phyloP scores from a whole-genome alignment of 2,329 filamentous ascomycete species.

The Colletotrichum cordylinicola region DNA sequence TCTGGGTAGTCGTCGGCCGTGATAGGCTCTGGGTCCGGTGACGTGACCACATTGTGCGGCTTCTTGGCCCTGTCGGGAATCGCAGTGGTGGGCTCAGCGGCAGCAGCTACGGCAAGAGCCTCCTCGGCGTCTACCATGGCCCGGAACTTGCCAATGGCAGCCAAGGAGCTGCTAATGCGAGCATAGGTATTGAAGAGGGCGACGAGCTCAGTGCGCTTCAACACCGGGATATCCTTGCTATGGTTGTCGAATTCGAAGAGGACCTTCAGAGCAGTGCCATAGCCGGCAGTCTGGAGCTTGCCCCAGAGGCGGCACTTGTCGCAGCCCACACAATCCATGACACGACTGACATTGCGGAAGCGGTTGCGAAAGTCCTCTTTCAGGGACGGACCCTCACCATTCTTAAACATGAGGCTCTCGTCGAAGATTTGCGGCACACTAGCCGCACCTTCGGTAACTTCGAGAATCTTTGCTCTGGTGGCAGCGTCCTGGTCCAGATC shows the following conservation, averaged over 20 bases:
- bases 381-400: slow-evolving; percentile 74
- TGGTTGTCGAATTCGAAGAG: slow-evolving; percentile 88
- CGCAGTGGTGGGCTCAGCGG: slow-evolving; percentile 26
- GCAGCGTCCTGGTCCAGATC: slow-evolving; percentile 78
- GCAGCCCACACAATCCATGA: slow-evolving; percentile 99
- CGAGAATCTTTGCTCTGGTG: slow-evolving; percentile 83
- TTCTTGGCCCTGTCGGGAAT: slow-evolving; percentile 45
- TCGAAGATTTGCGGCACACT: slow-evolving; percentile 86
- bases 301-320: slow-evolving; percentile 99
- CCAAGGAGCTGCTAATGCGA: slow-evolving; percentile 81
- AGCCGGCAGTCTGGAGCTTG: slow-evolving; percentile 93
- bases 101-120: slow-evolving; percentile 27
- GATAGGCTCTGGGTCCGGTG: slow-evolving; percentile 23
- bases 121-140: slow-evolving; percentile 52
- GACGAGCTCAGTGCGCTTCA: slow-evolving; percentile 91
- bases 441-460: slow-evolving; percentile 74
- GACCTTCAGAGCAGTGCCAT: slow-evolving; percentile 93
- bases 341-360: slow-evolving; percentile 93
- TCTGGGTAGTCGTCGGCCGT: slow-evolving; percentile 35
- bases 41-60: slow-evolving; percentile 44
- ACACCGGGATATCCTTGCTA: slow-evolving; percentile 67
- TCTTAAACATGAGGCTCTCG: slow-evolving; percentile 93
- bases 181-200: slow-evolving; percentile 94
- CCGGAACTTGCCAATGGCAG: slow-evolving; percentile 76
- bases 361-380: slow-evolving; percentile 98